Conservation (phyloP, 305 asterid species). For the Coffea humblotiana region DNA sequence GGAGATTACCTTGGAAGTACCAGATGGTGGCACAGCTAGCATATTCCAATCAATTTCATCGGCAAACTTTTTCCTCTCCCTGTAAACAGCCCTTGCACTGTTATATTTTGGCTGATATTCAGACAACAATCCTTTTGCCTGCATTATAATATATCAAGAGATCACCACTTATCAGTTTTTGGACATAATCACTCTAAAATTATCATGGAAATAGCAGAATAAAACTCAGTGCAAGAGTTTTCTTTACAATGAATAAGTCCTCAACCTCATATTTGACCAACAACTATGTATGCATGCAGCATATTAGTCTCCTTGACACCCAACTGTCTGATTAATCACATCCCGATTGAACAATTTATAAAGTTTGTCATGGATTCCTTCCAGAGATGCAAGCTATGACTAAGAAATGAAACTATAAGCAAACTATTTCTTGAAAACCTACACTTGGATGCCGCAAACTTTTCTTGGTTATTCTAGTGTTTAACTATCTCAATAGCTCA, state of each 20-base stretch:
- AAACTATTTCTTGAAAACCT: background rate
- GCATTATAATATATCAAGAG: constrained; percentile 35
- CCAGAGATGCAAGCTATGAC: background rate
- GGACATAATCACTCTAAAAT: background rate
- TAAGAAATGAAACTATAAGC: background rate
- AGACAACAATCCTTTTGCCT: constrained; percentile 93
- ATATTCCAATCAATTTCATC: constrained; percentile 98
- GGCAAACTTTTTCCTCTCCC: constrained; percentile 84
- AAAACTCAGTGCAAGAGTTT: constrained; percentile 1
- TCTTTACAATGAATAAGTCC: background rate
- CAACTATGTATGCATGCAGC: background rate
- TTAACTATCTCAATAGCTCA: background rate
- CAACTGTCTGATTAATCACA: background rate
- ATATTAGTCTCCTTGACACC: background rate
- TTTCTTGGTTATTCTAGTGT: background rate
- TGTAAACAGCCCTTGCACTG: constrained; percentile 96
- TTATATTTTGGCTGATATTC: constrained; percentile 93
- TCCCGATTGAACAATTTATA: background rate
- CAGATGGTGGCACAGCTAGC: constrained; percentile 94
- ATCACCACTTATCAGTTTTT: constrained; percentile 2
- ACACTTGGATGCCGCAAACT: background rate
- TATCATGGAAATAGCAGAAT: constrained; percentile 1
- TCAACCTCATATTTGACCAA: background rate
- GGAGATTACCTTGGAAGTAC: constrained; percentile 71
- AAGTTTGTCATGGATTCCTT: background rate